A percentile compares a stretch with the other conserved stretches of the same genome.
phyloP scores from a whole-genome alignment of 164 flowering plant genomes.

The Vitis riparia region DNA sequence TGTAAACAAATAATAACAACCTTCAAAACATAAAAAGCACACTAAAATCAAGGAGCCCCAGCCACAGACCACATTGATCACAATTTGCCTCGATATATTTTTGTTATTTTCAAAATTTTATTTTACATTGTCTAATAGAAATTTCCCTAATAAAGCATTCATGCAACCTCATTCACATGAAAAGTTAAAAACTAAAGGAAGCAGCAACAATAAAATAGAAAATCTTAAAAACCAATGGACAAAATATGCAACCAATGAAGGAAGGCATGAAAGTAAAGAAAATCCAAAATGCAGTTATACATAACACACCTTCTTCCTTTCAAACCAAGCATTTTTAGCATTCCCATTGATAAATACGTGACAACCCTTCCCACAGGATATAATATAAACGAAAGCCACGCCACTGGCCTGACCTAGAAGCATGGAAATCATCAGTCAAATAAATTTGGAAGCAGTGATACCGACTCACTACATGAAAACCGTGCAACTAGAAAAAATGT shows the following conservation, averaged over 20 bases:
- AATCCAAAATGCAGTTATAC: background rate
- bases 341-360: conserved; percentile 89
- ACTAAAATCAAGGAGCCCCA: too few species aligned
- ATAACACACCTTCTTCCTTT: conserved; percentile 82
- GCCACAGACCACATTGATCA: too few species aligned
- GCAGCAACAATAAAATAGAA: background rate
- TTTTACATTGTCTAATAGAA: background rate
- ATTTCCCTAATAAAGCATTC: background rate
- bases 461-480: background rate
- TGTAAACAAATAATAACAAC: background rate
- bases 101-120: background rate
- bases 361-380: conserved; percentile 99
- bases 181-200: background rate
- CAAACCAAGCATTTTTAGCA: conserved; percentile 87
- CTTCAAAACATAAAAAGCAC: background rate
- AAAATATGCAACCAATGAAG: background rate
- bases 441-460: background rate
- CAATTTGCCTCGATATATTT: too few species aligned
- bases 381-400: conserved; percentile 93
- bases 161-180: background rate
- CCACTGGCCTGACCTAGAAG: conserved; percentile 97
- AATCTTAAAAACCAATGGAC: background rate
- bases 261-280: background rate
- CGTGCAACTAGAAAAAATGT: too few species aligned
- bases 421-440: conserved; percentile 21